Percentiles rank a stretch among this genome's conserved stretches.
These are phyloP conservation scores for Suillus alpinus DNA, from an alignment of 768 basidiomycete genomes.

Conservation along the genomic window DNA sequence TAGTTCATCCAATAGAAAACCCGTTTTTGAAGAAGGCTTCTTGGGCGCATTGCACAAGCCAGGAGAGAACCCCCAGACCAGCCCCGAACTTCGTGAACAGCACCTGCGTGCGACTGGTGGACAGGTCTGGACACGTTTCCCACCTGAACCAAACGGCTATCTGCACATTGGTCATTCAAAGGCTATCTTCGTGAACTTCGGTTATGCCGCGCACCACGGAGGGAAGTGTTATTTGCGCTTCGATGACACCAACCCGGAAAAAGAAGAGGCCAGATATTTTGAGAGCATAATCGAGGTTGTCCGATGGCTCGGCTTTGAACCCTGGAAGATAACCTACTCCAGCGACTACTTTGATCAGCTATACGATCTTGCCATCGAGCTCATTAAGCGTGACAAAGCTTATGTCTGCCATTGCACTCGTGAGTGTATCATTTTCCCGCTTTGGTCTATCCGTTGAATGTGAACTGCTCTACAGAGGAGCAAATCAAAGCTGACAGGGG, in stretches of 20 bases:
- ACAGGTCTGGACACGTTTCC: conserved; percentile 91
- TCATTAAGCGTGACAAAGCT: conserved; percentile 87
- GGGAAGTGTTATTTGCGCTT: conserved; percentile 93
- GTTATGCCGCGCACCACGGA: conserved; percentile 93
- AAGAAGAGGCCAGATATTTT: conserved; percentile 94
- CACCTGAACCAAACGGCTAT: conserved; percentile 97
- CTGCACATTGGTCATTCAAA: conserved; percentile 97
- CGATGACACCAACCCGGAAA: conserved; percentile 98
- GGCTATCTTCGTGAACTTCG: conserved; percentile 97
- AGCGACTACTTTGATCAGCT: conserved; percentile 93
- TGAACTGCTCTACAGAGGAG: conserved; percentile 59
- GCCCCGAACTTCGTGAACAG: conserved; percentile 70
- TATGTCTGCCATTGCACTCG: conserved; percentile 97
- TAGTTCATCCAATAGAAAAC: conserved; percentile 40
- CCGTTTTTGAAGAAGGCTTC: conserved; percentile 94
- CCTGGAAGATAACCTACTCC: conserved; percentile 98
- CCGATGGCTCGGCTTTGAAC: conserved; percentile 96
- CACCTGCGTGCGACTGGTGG: conserved; percentile 82
- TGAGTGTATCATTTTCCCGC: conserved; percentile 40
- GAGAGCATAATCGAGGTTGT: conserved; percentile 95
- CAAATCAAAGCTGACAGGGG: conserved; percentile 89
- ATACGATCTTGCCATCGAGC: conserved; percentile 81
- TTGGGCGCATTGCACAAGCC: conserved; percentile 89
- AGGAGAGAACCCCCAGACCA: conserved; percentile 88
- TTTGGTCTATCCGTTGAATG: conserved; percentile 3